Evolutionary conservation across 192 early-diverging fungal genomes (phyloP).

Genomic region (Rhizoclosmatium globosum): DNA sequence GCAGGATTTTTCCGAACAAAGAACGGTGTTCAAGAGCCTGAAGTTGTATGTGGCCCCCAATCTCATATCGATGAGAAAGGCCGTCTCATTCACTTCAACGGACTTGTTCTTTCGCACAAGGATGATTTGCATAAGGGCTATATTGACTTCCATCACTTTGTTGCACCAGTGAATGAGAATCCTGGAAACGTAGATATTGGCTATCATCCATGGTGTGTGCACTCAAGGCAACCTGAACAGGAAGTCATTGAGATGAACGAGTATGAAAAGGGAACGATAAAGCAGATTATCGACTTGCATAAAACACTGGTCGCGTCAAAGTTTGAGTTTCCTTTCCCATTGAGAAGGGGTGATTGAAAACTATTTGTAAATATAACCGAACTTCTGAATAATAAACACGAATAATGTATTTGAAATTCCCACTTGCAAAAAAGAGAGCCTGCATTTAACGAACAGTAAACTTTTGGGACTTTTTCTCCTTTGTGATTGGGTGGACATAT

Average conservation of each 20-base stretch:
- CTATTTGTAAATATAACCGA: not conserved
- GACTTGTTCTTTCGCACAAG: slow-evolving; percentile 47
- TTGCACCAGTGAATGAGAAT: slow-evolving; percentile 15
- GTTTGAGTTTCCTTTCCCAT: slow-evolving; percentile 4
- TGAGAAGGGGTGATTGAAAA: not conserved
- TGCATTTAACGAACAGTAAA: slow-evolving; percentile 30
- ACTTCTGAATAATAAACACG: not conserved
- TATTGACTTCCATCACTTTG: slow-evolving; percentile 37
- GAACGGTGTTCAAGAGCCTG: slow-evolving; percentile 35
- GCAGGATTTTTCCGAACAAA: slow-evolving; percentile 40
- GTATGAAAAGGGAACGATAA: not conserved
- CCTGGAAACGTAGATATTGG: slow-evolving; percentile 47
- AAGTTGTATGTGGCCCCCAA: slow-evolving; percentile 42
- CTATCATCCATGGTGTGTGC: slow-evolving; percentile 46
- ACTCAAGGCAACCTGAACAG: slow-evolving; percentile 5
- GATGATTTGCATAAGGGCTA: slow-evolving; percentile 20
- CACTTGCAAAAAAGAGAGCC: too few relatives aligned
- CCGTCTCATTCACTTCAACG: slow-evolving; percentile 43
- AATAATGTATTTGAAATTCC: not conserved
- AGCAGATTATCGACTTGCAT: slow-evolving; percentile 21
- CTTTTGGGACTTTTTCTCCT: slow-evolving; percentile 22
- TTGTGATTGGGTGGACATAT: slow-evolving; percentile 25
- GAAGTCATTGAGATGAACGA: slow-evolving; percentile 22
- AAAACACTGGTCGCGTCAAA: slow-evolving; percentile 11
- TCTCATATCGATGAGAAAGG: slow-evolving; percentile 41